phyloP scores from a whole-genome alignment of 2,329 filamentous ascomycete genomes.

The Fusarium marasasianum region DNA sequence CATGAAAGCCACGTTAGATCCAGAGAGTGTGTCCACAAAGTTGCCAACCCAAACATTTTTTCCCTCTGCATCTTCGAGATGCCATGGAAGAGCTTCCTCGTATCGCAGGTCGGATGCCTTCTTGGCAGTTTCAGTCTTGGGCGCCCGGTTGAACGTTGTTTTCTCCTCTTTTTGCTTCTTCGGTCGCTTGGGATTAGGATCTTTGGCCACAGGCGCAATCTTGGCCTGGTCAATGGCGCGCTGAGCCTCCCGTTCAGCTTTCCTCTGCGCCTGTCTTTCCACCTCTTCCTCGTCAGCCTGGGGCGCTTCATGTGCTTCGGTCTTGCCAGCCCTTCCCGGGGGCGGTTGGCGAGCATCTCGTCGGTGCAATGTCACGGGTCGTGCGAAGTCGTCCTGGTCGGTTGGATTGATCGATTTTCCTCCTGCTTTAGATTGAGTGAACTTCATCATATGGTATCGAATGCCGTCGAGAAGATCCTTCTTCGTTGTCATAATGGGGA shows the following conservation, averaged over 20 bases:
- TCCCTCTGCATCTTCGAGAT: constrained; percentile 94
- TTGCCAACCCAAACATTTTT: constrained; percentile 94
- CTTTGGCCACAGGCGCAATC: constrained; percentile 84
- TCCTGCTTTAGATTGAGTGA: constrained; percentile 66
- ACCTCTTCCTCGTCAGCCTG: constrained; percentile 66
- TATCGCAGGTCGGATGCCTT: constrained; percentile 80
- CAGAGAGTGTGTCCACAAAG: constrained; percentile 88
- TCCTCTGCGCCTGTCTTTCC: constrained; percentile 72
- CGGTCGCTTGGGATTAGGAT: constrained; percentile 58
- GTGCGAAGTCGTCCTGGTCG: constrained; percentile 80
- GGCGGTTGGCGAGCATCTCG: constrained; percentile 81
- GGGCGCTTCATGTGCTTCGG: constrained; percentile 58
- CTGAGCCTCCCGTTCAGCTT: constrained; percentile 85
- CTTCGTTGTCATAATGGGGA: constrained; percentile 84
- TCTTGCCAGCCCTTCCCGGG: constrained; percentile 70
- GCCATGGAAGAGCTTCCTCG: constrained; percentile 96
- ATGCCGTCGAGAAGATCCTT: constrained; percentile 80
- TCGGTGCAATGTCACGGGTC: constrained; percentile 88
- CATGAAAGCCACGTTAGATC: constrained; percentile 82
- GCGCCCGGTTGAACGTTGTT: constrained; percentile 85
- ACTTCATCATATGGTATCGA: constrained; percentile 87
- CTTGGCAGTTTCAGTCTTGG: constrained; percentile 81
- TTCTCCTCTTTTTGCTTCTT: constrained; percentile 83
- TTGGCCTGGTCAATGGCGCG: constrained; percentile 88
- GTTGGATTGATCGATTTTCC: constrained; percentile 74